Conservation (phyloP, 2,329 filamentous ascomycete genomes). For the Hypoxylon rubiginosum region DNA sequence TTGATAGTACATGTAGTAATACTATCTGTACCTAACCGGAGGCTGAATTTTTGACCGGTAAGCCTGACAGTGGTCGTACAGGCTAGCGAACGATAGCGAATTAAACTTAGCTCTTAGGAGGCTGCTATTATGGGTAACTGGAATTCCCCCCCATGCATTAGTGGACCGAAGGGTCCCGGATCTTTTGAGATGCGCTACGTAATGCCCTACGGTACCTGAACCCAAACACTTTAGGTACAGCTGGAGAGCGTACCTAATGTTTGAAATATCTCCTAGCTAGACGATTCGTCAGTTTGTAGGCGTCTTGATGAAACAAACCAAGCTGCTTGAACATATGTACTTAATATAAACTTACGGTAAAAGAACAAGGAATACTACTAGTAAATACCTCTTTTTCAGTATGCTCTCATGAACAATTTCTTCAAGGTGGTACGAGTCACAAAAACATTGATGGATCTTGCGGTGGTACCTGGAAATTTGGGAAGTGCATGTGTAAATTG, state of each 20-base stretch:
- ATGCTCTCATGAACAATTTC: not conserved
- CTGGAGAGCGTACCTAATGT: not conserved
- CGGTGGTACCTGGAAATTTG: slow-evolving; percentile 19
- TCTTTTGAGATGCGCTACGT: slow-evolving; percentile 38
- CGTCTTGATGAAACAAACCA: not conserved
- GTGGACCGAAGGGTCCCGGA: slow-evolving; percentile 34
- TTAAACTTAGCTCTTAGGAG: slow-evolving; percentile 22
- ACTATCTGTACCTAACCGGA: slow-evolving; percentile 40
- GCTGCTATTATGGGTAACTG: slow-evolving; percentile 7
- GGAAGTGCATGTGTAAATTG: not conserved
- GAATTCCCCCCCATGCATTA: slow-evolving; percentile 40
- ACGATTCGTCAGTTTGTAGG: not conserved
- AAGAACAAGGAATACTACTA: not conserved
- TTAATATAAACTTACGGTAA: not conserved
- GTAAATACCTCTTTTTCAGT: too few relatives aligned
- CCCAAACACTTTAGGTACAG: not conserved
- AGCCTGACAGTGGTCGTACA: slow-evolving; percentile 37
- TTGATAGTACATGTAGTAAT: slow-evolving; percentile 13
- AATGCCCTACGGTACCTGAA: slow-evolving; percentile 39
- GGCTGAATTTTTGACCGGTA: slow-evolving; percentile 41
- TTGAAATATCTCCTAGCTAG: not conserved
- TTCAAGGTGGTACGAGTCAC: not conserved
- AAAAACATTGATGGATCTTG: not conserved
- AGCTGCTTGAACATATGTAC: not conserved
- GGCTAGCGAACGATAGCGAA: slow-evolving; percentile 34